Percentiles rank a stretch among this genome's conserved stretches.
Evolutionary conservation across 805 yeast genomes (phyloP).

Genomic region (Cephaloascus albidus): DNA sequence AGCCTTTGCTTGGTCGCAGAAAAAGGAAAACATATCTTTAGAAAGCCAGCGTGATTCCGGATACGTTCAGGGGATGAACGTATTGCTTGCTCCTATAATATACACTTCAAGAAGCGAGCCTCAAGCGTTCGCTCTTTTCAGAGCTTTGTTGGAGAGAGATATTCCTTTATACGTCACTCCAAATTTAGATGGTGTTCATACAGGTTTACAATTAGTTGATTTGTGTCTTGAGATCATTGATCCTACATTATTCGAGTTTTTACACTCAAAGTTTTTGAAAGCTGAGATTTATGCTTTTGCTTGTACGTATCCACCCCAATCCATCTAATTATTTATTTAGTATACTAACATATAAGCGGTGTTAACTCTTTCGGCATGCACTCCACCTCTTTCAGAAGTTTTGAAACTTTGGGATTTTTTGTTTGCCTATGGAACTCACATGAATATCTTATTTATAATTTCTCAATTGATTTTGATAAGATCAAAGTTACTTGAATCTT

Average conservation of each 20-base stretch:
- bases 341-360: slow-evolving; percentile 41
- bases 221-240: slow-evolving; percentile 63
- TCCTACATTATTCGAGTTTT: slow-evolving; percentile 50
- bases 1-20: slow-evolving; percentile 49
- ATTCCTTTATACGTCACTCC: slow-evolving; percentile 77
- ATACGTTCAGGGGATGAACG: slow-evolving; percentile 92
- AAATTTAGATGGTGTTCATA: slow-evolving; percentile 71
- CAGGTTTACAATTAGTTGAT: slow-evolving; percentile 70
- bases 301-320: no score
- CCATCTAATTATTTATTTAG: neutral
- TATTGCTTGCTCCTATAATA: slow-evolving; percentile 74
- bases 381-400: slow-evolving; percentile 73
- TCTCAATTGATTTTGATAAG: slow-evolving; percentile 74
- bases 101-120: slow-evolving; percentile 75
- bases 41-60: slow-evolving; percentile 17
- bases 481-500: slow-evolving; percentile 44
- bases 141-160: slow-evolving; percentile 47
- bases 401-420: slow-evolving; percentile 82
- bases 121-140: slow-evolving; percentile 70
- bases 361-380: slow-evolving; percentile 78
- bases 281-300: slow-evolving; percentile 79
- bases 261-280: slow-evolving; percentile 57
- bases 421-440: slow-evolving; percentile 84
- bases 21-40: slow-evolving; percentile 10
- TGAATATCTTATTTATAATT: slow-evolving; percentile 76